Conservation (phyloP, 306 rosid species). For the apple (Malus domestica) region DNA sequence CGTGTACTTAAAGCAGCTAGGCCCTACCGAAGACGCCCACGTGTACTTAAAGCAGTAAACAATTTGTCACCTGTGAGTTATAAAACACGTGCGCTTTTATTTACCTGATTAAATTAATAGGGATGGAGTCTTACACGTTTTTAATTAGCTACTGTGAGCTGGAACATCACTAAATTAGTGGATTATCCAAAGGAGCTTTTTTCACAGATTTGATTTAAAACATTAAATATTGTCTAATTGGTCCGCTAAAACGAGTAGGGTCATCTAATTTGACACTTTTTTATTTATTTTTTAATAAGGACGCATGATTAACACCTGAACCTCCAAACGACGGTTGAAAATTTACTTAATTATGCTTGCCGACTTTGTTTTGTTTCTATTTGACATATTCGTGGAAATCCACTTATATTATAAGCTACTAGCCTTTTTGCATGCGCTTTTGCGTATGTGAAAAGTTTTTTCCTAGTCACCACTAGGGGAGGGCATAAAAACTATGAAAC, state of each 20-base stretch:
- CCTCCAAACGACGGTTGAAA: no score
- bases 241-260: background rate
- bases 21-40: background rate
- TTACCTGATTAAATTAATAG: background rate
- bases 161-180: background rate
- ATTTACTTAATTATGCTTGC: no score
- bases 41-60: background rate
- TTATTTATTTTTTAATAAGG: background rate
- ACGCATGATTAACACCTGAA: background rate
- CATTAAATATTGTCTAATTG: background rate
- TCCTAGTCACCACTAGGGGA: no score
- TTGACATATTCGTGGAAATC: no score
- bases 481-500: no score
- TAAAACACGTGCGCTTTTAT: background rate
- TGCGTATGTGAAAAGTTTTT: no score
- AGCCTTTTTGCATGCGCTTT: no score
- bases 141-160: background rate
- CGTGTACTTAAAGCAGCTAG: background rate
- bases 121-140: background rate
- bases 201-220: background rate
- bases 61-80: background rate
- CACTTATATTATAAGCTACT: no score
- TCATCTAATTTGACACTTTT: background rate
- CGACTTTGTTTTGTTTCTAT: no score
- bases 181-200: background rate